Evolutionary conservation across 2,329 filamentous ascomycete species (phyloP), one percentile per base, ranked within the genome.

Genomic region (Zymoseptoria crescenta): DNA sequence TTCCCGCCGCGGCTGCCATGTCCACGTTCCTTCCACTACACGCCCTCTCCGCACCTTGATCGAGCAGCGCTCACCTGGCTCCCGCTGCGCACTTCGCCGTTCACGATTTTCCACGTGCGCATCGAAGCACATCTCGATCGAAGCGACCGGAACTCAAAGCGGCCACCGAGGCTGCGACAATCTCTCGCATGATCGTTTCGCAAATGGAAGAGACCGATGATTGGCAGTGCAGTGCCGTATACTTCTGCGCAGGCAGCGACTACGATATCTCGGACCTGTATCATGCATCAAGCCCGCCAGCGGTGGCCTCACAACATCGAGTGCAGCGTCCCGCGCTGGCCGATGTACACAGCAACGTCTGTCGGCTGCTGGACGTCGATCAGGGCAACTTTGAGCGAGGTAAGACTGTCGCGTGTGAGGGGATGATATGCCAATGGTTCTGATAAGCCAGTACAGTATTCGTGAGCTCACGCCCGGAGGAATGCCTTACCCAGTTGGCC

Each of bases 331-430:
- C 29, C 50, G 57, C 60, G 49, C 60, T 65, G 21, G 56, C 62
- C 8, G 52, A 62, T 49, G 65, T 70, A 20, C 60, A 68, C 49
- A 59, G 62, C 49, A 72, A 72, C 62, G 62, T 71, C 48, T 62
- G 62, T 29, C 59, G 61, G 29, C 66, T 72, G 55, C 60, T 72
- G 50, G 69, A 72, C 59, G 64, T 66, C 56, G 67, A 72, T 54
- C 65, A 68, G 52, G 70, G 70, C 52, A 68, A 67, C 28, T 70
- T 70, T 54, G 57, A 64, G 20, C 62, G 70, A 69, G 70, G 70
- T 72, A 58, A 59, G 65, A 50, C 13, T 24, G 30, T 13, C 35
- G 35, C 35, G 35, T 16, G 35, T 24, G 35, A 45, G 16, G 35
- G n/a, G 13, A 45, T 50, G 28, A 10, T 20, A 7, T 45, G 35